Conservation (phyloP, 2,329 filamentous ascomycete genomes). For the Monosporascus sp. region DNA sequence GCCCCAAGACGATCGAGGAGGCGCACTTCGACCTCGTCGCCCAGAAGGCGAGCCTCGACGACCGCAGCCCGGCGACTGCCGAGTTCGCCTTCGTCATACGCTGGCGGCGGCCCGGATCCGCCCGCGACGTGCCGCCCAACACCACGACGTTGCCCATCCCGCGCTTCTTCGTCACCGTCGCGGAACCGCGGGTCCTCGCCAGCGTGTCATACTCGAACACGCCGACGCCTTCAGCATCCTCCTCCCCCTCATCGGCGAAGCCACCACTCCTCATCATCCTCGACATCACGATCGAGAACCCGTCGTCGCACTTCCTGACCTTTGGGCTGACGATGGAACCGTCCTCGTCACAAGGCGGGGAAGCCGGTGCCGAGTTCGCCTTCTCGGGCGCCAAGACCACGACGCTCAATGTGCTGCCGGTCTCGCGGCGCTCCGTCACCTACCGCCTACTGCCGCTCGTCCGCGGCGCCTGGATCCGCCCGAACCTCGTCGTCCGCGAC, state of each 20-base stretch:
- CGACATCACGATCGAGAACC: constrained; percentile 76
- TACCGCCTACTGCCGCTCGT: constrained; percentile 69
- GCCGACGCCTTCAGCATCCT: constrained; percentile 18
- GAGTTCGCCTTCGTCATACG: constrained; percentile 70
- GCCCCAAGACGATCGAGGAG: constrained; percentile 64
- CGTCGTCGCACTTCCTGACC: constrained; percentile 88
- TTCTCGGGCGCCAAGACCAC: constrained; percentile 85
- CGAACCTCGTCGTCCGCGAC: constrained; percentile 73
- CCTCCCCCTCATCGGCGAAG: constrained; percentile 25
- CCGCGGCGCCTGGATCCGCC: constrained; percentile 62
- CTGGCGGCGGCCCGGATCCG: constrained; percentile 58
- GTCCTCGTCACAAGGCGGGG: background rate
- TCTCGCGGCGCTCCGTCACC: constrained; percentile 67
- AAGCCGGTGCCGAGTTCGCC: constrained; percentile 72
- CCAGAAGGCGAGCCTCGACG: constrained; percentile 75
- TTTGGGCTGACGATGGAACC: constrained; percentile 92
- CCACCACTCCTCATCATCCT: constrained; percentile 37
- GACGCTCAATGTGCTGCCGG: constrained; percentile 73
- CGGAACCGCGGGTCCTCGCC: constrained; percentile 79
- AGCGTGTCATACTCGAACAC: constrained; percentile 41
- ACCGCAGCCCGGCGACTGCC: constrained; percentile 68
- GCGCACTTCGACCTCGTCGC: constrained; percentile 68
- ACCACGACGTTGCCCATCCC: constrained; percentile 71
- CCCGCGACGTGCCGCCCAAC: constrained; percentile 36
- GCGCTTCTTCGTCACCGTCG: constrained; percentile 71